phyloP scores from a whole-genome alignment of 768 basidiomycete species.

The Boletus vinaceobasis region DNA sequence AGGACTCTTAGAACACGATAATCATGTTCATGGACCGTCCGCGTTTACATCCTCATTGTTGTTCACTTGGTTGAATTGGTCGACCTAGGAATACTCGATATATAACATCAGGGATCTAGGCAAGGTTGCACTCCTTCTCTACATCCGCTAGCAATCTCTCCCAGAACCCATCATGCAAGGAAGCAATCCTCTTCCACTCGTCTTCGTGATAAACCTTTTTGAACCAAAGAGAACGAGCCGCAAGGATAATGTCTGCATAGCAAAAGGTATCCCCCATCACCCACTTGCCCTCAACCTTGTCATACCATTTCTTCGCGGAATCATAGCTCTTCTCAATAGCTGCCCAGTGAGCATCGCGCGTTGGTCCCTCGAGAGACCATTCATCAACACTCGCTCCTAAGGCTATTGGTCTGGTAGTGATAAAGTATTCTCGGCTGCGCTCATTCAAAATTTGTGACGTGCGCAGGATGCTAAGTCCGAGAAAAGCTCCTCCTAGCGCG shows the following conservation, averaged over 20 bases:
- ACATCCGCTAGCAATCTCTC: conserved; percentile 21
- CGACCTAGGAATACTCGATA: not conserved
- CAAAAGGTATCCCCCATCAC: conserved; percentile 30
- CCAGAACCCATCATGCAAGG: conserved; percentile 29
- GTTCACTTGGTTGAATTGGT: not conserved
- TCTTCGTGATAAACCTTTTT: conserved; percentile 19
- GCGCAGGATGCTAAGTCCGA: conserved; percentile 22
- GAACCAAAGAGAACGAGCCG: conserved; percentile 8
- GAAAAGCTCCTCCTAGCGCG: not conserved
- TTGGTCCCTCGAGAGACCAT: conserved; percentile 35
- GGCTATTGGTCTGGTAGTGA: conserved; percentile 29
- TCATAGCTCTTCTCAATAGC: conserved; percentile 13
- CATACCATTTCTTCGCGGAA: conserved; percentile 20
- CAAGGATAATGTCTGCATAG: conserved; percentile 32
- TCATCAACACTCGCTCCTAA: conserved; percentile 39
- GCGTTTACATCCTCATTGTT: not conserved
- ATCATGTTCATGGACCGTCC: not conserved
- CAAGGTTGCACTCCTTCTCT: conserved; percentile 24
- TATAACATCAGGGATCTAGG: not conserved
- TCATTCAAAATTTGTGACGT: conserved; percentile 29
- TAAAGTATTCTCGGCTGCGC: conserved; percentile 37
- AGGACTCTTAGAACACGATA: not conserved
- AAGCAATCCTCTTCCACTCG: conserved; percentile 26
- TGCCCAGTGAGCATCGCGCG: conserved; percentile 29
- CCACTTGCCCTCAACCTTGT: conserved; percentile 24